Evolutionary conservation across 495 filamentous ascomycete species (phyloP), one percentile per base, ranked within the genome.

Genomic region (Polyplosphaeria fusca): DNA sequence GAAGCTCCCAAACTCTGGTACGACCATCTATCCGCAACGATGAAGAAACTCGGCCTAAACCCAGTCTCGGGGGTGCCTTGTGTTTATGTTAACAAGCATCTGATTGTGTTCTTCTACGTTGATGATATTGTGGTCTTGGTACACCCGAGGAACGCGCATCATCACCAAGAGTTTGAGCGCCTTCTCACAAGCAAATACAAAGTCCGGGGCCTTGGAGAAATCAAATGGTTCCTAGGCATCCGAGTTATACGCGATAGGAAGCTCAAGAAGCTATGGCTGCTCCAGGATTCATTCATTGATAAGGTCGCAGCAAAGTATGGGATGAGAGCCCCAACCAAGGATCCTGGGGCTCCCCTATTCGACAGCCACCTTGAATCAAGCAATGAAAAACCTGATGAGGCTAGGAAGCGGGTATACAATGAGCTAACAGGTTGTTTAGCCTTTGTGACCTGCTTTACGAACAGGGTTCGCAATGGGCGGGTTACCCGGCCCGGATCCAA

Each of bases 51-150:
- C 25, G 35, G 44, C 4, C 51, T 61, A 24, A 16, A 52, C 16
- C 23, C 3, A 45, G 47, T 59, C 22, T n/a, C 19, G 1, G 47
- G 23, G 12, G 23, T 28, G 4, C 26, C 20, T 14, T 58, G 47
- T 24, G 24, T 58, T 12, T 58, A 12, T 30, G 46, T 4, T 1
- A 52, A 39, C 37, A 22, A 59, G 2, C 18, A 26, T 5, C 47
- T 59, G n/a, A 43, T 59, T 20, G 39, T 59, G 27, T 52, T 59
- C 37, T 59, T 59, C 47, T 59, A 52, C 22, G 26, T 59, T 35
- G 47, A 52, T 27, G 47, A 59, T 47, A 59, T 59, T n/a, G n/a
- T n/a, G n/a, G n/a, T n/a, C n/a, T n/a, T n/a, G 25, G 55, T 41
- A 35, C 13, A 48, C 7, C 43, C 19, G 49, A 24, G 23, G 2